Base-by-base conservation (phyloP, 768 basidiomycete genomes). In the Mycena pura region DNA sequence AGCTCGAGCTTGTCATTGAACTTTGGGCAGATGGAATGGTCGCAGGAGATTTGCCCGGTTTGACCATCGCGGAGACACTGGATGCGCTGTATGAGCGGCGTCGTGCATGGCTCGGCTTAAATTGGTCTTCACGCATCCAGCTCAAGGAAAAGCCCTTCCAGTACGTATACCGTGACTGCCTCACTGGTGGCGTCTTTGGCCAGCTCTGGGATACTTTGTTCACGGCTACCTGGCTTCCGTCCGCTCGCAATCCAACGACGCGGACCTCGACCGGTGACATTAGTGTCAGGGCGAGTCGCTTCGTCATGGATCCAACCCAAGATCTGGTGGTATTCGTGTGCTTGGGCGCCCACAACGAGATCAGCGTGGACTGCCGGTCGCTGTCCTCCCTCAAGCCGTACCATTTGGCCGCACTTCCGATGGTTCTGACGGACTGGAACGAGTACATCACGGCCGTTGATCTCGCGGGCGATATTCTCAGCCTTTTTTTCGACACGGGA, bases 161-260 rank as follows among this genome's bases (percentile, higher is more conserved):
- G 14, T 71, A 74, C 25, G 21, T 28, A 15, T 84, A 85, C 4
- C 89, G 88, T 66, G 86, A 89, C 58, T n/a, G n/a, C n/a, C 76
- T 89, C 58, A 86, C 87, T 3, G 83, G 78, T 0, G 87, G 87
- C 0, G 69, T 86, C 0, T 87, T 88, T 69, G 83, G 6, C 54
- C 68, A 29, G 61, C 67, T 68, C 45, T 78, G 58, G 9, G 7
- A 8, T n/a, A n/a, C n/a, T n/a, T 29, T 38, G 8, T 58, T 50
- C 25, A 44, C 48, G 15, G 21, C 48, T 24, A n/a, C 36, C 39
- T 44, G 34, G 25, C 49, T 59, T 8, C 57, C 49, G 8, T 45
- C 49, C 9, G 31, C 51, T 24, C 44, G 28, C 19, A 15, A 11
- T 5, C 36, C 7, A 28, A 31, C 5, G 6, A 24, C 28, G 15